Evolutionary conservation across 176 grass and related monocot genomes (phyloP), one percentile per base, ranked within the genome.

Genomic region (Bonia amplexicaulis): DNA sequence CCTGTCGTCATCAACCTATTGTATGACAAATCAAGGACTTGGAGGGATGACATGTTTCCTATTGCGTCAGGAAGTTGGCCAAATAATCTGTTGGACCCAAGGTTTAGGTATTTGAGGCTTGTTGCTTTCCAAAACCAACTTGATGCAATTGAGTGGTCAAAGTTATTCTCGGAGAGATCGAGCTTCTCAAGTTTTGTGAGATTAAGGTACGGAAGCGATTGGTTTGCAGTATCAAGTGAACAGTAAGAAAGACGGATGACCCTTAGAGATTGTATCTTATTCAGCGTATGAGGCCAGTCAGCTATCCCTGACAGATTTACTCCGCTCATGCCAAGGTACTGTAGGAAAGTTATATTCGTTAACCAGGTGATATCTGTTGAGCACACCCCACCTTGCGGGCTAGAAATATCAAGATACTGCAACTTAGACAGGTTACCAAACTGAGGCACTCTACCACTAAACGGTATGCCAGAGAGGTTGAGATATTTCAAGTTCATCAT

Each of bases 91-190:
- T 5, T 37, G 35, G 0, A 37, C 35, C 35, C 35, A 37, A 37
- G 0, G 5, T 37, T 5, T 5, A 37, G 5, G 35, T 37, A 37
- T 5, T 48, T 58, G 27, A 90, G 63, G 1, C 6, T 0, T 27
- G 66, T 85, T 17, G 78, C 20, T 44, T 92, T 64, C 85, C 92
- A 80, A 48, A 93, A 12, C 85, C 85, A 91, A 69, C 87, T 39
- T 1, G 88, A 80, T 66, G 81, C 47, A 1, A 62, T 85, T 29
- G 37, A 20, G 72, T 65, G 19, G 47, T 39, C 0, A 73, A 85
- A 73, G 0, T 1, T 7, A 47, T 89, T 89, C 7, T 2, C 2
- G 31, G 31, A 1, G 62, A 77, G 86, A 37, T 37, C 40, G 59
- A 90, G 72, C 3, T 10, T 55, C 64, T 76, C 46, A 37, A 37